Conservation (phyloP, 192 early-diverging fungal species). For the Entomortierella beljakovae region DNA sequence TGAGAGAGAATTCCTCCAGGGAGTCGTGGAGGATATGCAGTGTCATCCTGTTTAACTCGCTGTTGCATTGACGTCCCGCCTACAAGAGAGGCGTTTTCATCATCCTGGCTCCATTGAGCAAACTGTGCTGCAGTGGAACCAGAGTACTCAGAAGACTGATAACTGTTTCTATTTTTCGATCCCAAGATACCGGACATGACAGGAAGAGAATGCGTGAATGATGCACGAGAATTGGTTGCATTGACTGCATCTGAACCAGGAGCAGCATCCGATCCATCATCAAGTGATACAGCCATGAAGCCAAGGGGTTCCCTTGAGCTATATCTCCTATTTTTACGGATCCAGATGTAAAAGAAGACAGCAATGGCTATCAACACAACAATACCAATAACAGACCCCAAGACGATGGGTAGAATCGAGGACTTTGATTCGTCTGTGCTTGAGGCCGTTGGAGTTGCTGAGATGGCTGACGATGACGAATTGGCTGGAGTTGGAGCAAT, state of each 20-base stretch:
- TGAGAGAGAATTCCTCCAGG: slow-evolving; percentile 4
- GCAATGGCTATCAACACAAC: slow-evolving; percentile 22
- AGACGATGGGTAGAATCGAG: slow-evolving; percentile 35
- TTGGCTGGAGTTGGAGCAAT: not conserved
- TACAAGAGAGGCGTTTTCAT: slow-evolving; percentile 43
- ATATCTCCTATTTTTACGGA: slow-evolving; percentile 35
- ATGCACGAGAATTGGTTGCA: slow-evolving; percentile 30
- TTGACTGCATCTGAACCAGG: slow-evolving; percentile 17
- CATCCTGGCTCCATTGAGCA: slow-evolving; percentile 47
- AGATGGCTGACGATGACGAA: slow-evolving; percentile 2
- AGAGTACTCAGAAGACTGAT: slow-evolving; percentile 35
- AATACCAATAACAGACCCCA: slow-evolving; percentile 32
- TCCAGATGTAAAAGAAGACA: slow-evolving; percentile 38
- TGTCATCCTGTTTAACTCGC: slow-evolving; percentile 2
- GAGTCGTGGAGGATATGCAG: slow-evolving; percentile 6
- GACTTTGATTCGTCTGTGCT: slow-evolving; percentile 6
- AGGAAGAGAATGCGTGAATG: slow-evolving; percentile 37
- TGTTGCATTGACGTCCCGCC: slow-evolving; percentile 30
- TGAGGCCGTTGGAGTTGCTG: slow-evolving; percentile 16
- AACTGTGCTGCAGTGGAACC: slow-evolving; percentile 13
- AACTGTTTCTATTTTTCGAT: slow-evolving; percentile 14
- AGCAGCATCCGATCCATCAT: slow-evolving; percentile 14
- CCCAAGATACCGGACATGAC: slow-evolving; percentile 22
- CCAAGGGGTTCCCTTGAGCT: slow-evolving; percentile 43
- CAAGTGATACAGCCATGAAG: slow-evolving; percentile 42